Evolutionary conservation across 129 eudicot genomes (phyloP), one percentile per base, ranked within the genome.

Genomic region (Deinandra increscens): DNA sequence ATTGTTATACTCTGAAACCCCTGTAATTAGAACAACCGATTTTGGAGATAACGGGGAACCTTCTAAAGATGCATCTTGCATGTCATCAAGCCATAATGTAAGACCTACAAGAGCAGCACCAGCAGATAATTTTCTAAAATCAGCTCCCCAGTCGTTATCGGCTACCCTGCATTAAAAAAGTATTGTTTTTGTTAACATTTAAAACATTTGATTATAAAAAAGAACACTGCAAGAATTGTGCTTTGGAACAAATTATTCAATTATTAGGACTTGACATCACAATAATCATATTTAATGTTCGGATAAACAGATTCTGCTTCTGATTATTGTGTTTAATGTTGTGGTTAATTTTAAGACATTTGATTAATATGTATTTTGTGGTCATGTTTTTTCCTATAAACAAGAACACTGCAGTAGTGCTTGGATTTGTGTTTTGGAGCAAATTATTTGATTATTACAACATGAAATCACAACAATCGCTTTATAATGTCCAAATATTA

Each of bases 81-180:
- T 94, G 73, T 81, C 86, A 81, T 94, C 97, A 63, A 94, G 97
- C 99, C 99, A 94, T 77, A 94, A 77, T 3, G 99, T 89, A 50
- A 94, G 90, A 66, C 91, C 99, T 49, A 87, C 97, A 59, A 94
- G 87, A 84, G 99, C 92, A 70, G 99, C 97, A 74, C 96, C 99
- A 15, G 86, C 93, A 41, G 97, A 94, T 72, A 94, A 59, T 81
- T 94, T 89, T 66, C 97, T 74, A 18, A 94, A 87, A 85, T 94
- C 99, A 15, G 97, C 99, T 44, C 99, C 99, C 99, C 99, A 89
- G 36, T 94, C 99, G 78, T 85, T 94, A n/a, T 94, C 97, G 17
- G 95, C 91, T 23, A 94, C 97, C 87, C 97, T 92, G 88, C 75
- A 56, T n/a, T 51, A 65, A 45, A 34, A 44, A 58, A 39, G 7